Conservation (phyloP, 805 yeast species). For the Myxozyma neotropica region DNA sequence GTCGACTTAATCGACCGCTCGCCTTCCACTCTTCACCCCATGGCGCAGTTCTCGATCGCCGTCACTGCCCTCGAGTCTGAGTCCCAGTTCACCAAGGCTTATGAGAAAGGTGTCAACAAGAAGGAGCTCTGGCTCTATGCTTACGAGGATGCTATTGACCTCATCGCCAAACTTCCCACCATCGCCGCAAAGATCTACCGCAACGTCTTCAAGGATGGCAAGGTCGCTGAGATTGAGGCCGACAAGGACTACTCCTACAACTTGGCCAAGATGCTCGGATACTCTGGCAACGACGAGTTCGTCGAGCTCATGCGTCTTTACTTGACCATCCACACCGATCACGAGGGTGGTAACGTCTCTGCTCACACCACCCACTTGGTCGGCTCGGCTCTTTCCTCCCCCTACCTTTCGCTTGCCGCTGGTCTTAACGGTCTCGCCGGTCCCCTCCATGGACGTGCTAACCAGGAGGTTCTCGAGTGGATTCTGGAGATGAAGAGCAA, state of each 20-base stretch:
- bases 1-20: slow-evolving; percentile 69
- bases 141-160: slow-evolving; percentile 76
- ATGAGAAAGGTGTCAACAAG: slow-evolving; percentile 80
- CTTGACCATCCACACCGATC: slow-evolving; percentile 81
- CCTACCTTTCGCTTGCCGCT: slow-evolving; percentile 76
- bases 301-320: slow-evolving; percentile 79
- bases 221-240: slow-evolving; percentile 49
- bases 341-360: slow-evolving; percentile 88
- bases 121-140: slow-evolving; percentile 81
- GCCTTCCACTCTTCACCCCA: slow-evolving; percentile 79
- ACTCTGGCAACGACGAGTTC: slow-evolving; percentile 65
- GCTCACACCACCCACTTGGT: slow-evolving; percentile 87
- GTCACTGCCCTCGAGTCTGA: slow-evolving; percentile 79
- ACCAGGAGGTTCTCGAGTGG: slow-evolving; percentile 86
- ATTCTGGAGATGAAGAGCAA: slow-evolving; percentile 64
- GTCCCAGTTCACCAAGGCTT: slow-evolving; percentile 82
- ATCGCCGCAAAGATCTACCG: slow-evolving; percentile 84
- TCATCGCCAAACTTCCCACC: slow-evolving; percentile 77
- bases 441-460: slow-evolving; percentile 85
- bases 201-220: slow-evolving; percentile 82
- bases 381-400: slow-evolving; percentile 79
- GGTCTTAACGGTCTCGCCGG: slow-evolving; percentile 87
- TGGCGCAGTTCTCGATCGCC: slow-evolving; percentile 88
- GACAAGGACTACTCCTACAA: slow-evolving; percentile 64
- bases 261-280: slow-evolving; percentile 64